Evolutionary conservation across 352 stramenopile genomes (phyloP).

Genomic region (Phytophthora sp.): DNA sequence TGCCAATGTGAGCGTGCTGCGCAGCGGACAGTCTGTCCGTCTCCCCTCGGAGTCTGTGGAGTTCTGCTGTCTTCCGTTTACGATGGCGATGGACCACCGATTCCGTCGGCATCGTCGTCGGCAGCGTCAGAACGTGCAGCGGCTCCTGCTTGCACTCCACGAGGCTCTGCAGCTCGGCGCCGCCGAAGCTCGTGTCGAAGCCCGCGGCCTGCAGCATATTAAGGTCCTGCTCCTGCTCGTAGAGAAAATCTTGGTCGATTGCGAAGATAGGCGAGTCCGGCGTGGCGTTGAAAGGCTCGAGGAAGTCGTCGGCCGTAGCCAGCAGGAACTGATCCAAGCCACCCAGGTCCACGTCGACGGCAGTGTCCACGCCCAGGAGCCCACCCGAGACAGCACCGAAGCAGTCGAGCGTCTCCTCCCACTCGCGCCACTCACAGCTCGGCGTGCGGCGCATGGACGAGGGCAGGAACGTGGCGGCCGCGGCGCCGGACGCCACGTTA

Average conservation of each 20-base stretch:
- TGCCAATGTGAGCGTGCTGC: conserved; percentile 37
- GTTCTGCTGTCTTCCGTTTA: conserved; percentile 69
- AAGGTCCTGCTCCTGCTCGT: conserved; percentile 41
- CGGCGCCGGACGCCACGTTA: neutral
- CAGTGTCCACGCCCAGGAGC: conserved; percentile 18
- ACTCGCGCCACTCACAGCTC: conserved; percentile 49
- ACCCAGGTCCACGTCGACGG: conserved; percentile 60
- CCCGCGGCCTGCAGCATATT: conserved; percentile 27
- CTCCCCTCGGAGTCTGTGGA: conserved; percentile 30
- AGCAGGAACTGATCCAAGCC: conserved; percentile 71
- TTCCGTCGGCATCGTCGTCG: conserved; percentile 3
- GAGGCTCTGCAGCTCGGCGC: conserved; percentile 42
- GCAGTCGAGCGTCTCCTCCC: conserved; percentile 46
- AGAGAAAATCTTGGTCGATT: conserved; percentile 26
- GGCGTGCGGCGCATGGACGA: conserved; percentile 35
- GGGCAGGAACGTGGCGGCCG: conserved; percentile 8
- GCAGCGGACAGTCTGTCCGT: conserved; percentile 11
- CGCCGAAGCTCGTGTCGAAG: conserved; percentile 46
- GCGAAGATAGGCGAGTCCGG: conserved; percentile 42
- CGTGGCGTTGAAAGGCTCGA: conserved; percentile 51
- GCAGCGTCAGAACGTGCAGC: conserved; percentile 14
- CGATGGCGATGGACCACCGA: conserved; percentile 36
- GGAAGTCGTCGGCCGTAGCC: conserved; percentile 63
- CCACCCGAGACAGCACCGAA: conserved; percentile 21
- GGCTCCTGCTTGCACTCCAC: conserved; percentile 46